Percentiles rank a stretch among this genome's conserved stretches.
phyloP scores from a whole-genome alignment of 2,329 filamentous ascomycete genomes.

The Coleophoma crateriformis region DNA sequence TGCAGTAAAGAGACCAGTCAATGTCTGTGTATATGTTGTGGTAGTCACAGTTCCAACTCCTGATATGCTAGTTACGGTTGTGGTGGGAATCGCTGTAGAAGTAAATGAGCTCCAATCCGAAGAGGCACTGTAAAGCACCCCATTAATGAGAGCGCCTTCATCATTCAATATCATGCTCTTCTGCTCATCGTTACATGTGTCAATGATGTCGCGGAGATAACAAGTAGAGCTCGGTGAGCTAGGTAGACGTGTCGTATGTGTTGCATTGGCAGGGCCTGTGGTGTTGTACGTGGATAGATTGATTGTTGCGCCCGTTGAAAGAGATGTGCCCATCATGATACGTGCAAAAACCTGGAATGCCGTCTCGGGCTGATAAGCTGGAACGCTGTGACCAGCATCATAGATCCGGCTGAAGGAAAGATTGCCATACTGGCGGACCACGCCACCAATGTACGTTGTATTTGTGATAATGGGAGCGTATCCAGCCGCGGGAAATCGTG shows the following conservation, averaged over 20 bases:
- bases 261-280: constrained; percentile 51
- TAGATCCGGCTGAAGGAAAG: constrained; percentile 63
- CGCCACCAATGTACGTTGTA: constrained; percentile 61
- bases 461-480: constrained; percentile 70
- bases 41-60: constrained; percentile 11
- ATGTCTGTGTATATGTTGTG: constrained; percentile 22
- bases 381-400: constrained; percentile 60
- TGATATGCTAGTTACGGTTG: not conserved
- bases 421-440: constrained; percentile 73
- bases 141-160: constrained; percentile 53
- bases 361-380: constrained; percentile 48
- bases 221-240: constrained; percentile 46
- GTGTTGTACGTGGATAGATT: constrained; percentile 49
- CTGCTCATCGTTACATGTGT: constrained; percentile 48
- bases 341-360: constrained; percentile 51
- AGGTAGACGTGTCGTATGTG: constrained; percentile 47
- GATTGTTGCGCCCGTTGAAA: constrained; percentile 43
- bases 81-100: constrained; percentile 9
- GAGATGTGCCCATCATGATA: constrained; percentile 46
- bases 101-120: constrained; percentile 31
- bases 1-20: constrained; percentile 26
- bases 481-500: constrained; percentile 57
- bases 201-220: constrained; percentile 51
- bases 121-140: constrained; percentile 42
- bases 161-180: constrained; percentile 39